Evolutionary conservation across 495 filamentous ascomycete species (phyloP).

Genomic region (Xylaria curta): DNA sequence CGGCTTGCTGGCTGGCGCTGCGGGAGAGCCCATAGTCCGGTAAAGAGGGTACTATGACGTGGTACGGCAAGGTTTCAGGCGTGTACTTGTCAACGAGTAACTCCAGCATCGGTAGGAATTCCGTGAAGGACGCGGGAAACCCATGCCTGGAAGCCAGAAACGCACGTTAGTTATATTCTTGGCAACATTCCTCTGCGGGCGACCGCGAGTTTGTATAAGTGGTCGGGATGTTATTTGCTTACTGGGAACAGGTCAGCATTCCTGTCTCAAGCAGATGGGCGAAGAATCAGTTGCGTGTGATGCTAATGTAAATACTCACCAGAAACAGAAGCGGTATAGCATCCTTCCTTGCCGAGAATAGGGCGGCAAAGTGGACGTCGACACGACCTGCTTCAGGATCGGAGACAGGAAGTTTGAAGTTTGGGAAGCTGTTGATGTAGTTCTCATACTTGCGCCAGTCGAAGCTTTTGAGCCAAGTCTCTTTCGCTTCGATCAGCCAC

Average conservation of each 20-base stretch:
- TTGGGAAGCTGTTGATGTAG: conserved; percentile 67
- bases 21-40: conserved; percentile 69
- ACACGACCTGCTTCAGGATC: conserved; percentile 45
- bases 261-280: conserved; percentile 3
- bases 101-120: conserved; percentile 55
- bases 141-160: conserved; percentile 32
- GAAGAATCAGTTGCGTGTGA: conserved; percentile 63
- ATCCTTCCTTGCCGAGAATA: conserved; percentile 64
- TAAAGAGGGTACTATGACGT: conserved; percentile 69
- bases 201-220: not conserved
- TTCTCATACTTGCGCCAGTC: conserved; percentile 60
- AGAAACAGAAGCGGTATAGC: conserved; percentile 67
- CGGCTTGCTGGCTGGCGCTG: conserved; percentile 53
- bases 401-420: conserved; percentile 62
- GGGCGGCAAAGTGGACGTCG: conserved; percentile 65
- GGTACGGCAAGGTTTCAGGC: conserved; percentile 64
- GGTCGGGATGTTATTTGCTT: conserved; percentile 12
- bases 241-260: conserved; percentile 4
- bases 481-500: conserved; percentile 63
- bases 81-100: conserved; percentile 59
- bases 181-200: not conserved
- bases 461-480: conserved; percentile 55
- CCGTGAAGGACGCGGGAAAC: conserved; percentile 59
- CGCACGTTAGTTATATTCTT: not conserved
- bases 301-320: not conserved